These are phyloP conservation scores for Fusarium poae DNA, from an alignment of 2,329 filamentous ascomycete species.

Conservation along the genomic window DNA sequence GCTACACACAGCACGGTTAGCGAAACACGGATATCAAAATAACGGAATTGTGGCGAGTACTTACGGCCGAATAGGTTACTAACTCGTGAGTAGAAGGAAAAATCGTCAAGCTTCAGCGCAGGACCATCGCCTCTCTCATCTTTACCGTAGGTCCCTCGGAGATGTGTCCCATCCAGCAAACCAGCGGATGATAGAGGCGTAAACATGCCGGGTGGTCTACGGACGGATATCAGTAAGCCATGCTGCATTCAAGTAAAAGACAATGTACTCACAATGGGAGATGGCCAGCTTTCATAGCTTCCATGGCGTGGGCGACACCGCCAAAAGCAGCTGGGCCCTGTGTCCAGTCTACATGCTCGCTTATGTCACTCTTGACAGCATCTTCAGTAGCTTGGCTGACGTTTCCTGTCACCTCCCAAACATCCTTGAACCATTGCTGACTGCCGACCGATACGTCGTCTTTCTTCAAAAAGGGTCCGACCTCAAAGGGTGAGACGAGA, in stretches of 20 bases:
- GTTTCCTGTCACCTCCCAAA: neutral
- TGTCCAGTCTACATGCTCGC: constrained; percentile 18
- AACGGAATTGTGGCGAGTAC: neutral
- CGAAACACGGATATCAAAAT: rapidly evolving
- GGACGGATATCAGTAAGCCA: neutral
- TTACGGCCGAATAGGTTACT: constrained; percentile 13
- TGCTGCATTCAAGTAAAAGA: rapidly evolving
- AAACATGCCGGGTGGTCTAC: constrained; percentile 12
- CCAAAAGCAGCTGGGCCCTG: constrained; percentile 17
- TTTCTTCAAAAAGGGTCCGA: neutral
- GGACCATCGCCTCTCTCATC: neutral
- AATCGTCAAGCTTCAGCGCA: neutral
- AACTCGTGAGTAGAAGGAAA: constrained; percentile 14
- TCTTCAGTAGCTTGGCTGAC: neutral
- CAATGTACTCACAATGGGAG: neutral
- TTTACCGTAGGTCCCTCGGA: neutral
- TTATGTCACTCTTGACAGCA: neutral
- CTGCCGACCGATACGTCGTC: rapidly evolving
- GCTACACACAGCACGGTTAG: neutral
- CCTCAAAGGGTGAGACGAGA: constrained; percentile 6
- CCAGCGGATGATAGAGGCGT: constrained; percentile 14
- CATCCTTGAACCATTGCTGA: neutral
- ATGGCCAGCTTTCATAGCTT: constrained; percentile 11
- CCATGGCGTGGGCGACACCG: neutral
- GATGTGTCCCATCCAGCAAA: constrained; percentile 4